Evolutionary conservation across 176 grass and related monocot species (phyloP).

Genomic region (Triticum monococcum): DNA sequence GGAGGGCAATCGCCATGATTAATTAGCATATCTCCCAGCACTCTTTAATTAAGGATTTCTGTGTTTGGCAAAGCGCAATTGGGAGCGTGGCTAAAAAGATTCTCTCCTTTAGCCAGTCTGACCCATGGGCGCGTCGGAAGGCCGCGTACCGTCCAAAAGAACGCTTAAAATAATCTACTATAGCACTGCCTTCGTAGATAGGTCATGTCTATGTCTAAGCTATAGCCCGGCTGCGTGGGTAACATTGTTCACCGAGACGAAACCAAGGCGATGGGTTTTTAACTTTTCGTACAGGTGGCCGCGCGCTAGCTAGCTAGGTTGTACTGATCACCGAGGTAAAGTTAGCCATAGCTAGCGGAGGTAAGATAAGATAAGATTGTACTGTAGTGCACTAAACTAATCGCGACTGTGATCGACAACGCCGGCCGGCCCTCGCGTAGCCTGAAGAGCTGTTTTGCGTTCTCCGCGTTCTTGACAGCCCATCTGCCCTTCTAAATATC

Average conservation of each 20-base stretch:
- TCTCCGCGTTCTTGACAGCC: background rate
- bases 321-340: background rate
- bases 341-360: background rate
- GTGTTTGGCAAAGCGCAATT: conserved; percentile 23
- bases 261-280: background rate
- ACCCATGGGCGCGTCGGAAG: conserved; percentile 21
- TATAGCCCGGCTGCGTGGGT: background rate
- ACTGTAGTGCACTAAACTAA: background rate
- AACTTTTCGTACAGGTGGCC: background rate
- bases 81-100: conserved; percentile 13
- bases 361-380: conserved; percentile 5
- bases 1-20: background rate
- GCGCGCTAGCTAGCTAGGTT: background rate
- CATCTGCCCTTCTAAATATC: background rate
- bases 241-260: conserved; percentile 17
- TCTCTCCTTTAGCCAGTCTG: background rate
- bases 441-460: background rate
- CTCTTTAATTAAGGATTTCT: background rate
- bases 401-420: background rate
- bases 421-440: background rate
- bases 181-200: background rate
- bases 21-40: conserved; percentile 17
- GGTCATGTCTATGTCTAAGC: background rate
- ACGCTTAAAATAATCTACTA: background rate
- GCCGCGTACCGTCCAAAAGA: conserved; percentile 26